Base-by-base conservation (phyloP, 148 eudicot species). In the Camellia lanceoleosa region DNA sequence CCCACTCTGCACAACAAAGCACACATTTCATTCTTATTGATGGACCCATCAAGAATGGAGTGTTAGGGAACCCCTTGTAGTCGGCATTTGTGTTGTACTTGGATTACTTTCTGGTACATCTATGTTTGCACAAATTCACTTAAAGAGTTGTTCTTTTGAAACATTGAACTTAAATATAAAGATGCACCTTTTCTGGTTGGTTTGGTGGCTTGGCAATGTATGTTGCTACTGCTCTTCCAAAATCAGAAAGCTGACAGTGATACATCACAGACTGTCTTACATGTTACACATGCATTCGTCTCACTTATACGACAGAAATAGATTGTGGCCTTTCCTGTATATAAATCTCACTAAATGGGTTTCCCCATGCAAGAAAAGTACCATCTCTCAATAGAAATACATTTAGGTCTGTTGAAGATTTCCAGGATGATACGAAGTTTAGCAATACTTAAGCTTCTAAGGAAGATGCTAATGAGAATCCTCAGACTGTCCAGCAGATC, bases 371-470 rank as follows among this genome's bases (percentile, higher is more conserved):
- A 52, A 14, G 47, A 12, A 42, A 68, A 42, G 68, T 42, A 64
- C 2, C 14, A 38, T 43, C 16, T 14, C 19, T 68, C 20, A 3
- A 46, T 7, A 69, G 8, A 47, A 66, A 52, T 78, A 51, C 58
- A 23, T 52, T 67, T 15, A 52, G 42, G 8, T 2, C 18, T 54
- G 44, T 78, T 16, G 1, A 11, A 20, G 38, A 19, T 77, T 51
- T 77, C 49, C 16, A n/a, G 0, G 59, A 66, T 68, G 73, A 66
- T 43, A 52, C 14, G 71, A 56, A 1, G 61, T 54, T 52, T 38
- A 55, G 19, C 8, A 12, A 66, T 67, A n/a, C 30, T 54, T 38
- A 78, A 78, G 23, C 73, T 52, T 52, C 73, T 78, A 1, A 67
- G 73, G 63, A 10, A 54, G 47, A 67, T 54, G 64, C 63, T 64